These are phyloP conservation scores for Populus deltoides DNA, from an alignment of 345 rosid genomes.

Conservation along the genomic window DNA sequence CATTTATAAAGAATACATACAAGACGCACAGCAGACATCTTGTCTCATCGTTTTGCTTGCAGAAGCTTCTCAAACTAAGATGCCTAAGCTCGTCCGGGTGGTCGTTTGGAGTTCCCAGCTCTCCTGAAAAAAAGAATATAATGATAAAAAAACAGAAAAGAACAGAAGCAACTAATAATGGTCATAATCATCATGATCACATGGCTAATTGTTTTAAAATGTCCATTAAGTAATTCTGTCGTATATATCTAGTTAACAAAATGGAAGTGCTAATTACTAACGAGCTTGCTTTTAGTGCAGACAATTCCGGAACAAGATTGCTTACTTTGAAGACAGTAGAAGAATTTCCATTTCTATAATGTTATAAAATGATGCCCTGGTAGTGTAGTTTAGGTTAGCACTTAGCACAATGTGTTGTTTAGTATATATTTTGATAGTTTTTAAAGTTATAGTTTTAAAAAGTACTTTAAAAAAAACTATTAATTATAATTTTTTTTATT, in stretches of 20 bases:
- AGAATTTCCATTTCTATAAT: neutral
- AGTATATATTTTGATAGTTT: too few species aligned
- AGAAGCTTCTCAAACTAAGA: conserved; percentile 6
- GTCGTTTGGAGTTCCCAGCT: conserved; percentile 50
- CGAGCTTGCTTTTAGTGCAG: too few species aligned
- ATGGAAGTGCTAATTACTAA: too few species aligned
- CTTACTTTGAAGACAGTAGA: neutral
- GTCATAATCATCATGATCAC: neutral
- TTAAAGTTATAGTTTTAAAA: too few species aligned
- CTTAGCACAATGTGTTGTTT: too few species aligned
- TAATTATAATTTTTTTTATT: too few species aligned
- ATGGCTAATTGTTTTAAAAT: neutral
- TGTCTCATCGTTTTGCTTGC: conserved; percentile 1
- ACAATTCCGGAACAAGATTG: neutral
- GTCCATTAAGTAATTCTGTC: too few species aligned
- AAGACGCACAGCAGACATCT: conserved; percentile 21
- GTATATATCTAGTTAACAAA: too few species aligned
- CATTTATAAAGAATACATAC: conserved; percentile 28
- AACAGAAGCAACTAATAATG: neutral
- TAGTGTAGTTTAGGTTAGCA: neutral
- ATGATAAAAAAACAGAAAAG: neutral
- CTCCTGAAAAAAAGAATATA: conserved; percentile 30
- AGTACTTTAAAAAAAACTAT: too few species aligned
- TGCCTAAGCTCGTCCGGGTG: conserved; percentile 49
- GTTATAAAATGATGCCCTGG: neutral